Evolutionary conservation across 371 early-diverging fungal species (phyloP), one percentile per base, ranked within the genome.

Genomic region (Funneliformis caledonium): DNA sequence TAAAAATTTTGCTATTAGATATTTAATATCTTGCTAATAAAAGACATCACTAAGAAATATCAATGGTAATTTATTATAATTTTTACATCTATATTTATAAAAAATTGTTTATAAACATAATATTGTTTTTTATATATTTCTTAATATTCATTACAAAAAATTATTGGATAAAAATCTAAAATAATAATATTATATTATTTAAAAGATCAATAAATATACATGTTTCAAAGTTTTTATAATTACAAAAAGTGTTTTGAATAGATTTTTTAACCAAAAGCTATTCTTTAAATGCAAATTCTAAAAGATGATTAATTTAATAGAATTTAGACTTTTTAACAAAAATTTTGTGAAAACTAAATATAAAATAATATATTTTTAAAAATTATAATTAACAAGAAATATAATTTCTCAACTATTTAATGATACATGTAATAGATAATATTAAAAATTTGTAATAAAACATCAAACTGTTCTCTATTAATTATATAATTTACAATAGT

Each of bases 21-120:
- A 62, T 60, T 76, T 59, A 61, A 61, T 76, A 59, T 33, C 60
- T 2, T n/a, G 9, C 61, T 62, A 76, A 37, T 60, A 76, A 61
- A 45, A 76, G 12, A 76, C 76, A 76, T 76, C 76, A 64, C 61
- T 76, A 19, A 76, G 42, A 76, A 61, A 76, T 9, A 26, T 48
- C n/a, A 76, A 62, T 62, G 64, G 64, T 62, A n/a, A n/a, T n/a
- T n/a, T n/a, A n/a, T n/a, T n/a, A 60, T 76, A 76, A 60, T 59
- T 9, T 37, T 37, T 76, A 8, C 26, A 45, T 11, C 19, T 2
- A 22, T 76, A 76, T 61, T 62, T 19, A 62, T 62, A 62, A 60
- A 61, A 76, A 37, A 37, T 26, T 4, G 9, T 22, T 10, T 45
- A 76, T 37, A 62, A 31, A 0, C 45, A 45, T 43, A 76, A 76